Evolutionary conservation across 805 yeast genomes (phyloP), one percentile per base, ranked within the genome.

Genomic region (Phaffomyces antillensis): DNA sequence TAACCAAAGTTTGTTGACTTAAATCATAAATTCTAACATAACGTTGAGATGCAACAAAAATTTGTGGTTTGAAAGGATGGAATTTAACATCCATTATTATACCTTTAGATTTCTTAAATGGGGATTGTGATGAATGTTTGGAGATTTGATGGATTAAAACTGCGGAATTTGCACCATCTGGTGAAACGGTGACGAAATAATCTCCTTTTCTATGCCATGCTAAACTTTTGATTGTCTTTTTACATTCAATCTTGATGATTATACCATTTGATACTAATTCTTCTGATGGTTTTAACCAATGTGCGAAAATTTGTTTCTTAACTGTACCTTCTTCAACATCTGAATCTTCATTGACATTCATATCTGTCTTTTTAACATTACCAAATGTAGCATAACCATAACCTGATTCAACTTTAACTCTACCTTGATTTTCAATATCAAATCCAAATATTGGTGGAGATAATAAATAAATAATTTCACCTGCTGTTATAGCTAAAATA

Each of bases 181-280:
- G 97, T n/a, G 96, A 81, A n/a, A 88, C 95, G 5, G 95, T 82
- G 52, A 91, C 96, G 56, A 93, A 86, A 63, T 93, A 93, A 69
- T 93, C 99, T 58, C 99, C 99, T 60, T 86, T 85, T 64, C 96
- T 76, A 65, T 93, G 99, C 99, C 99, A 93, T 53, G 96, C 77
- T 20, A 93, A 54, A 59, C 81, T 83, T 66, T 87, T 89, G 50
- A 91, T 78, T 0, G 86, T 75, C 57, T 73, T 75, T 50, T 80
- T 76, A 50, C 84, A 72, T 43, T 84, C 77, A 40, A 93, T 75
- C 17, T 86, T 79, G 3, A 86, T 82, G 16, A 84, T 76, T 34
- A 89, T 80, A 44, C 95, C 95, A 42, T 76, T 69, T 32, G 73
- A 70, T 54, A 81, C 82, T 49, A 76, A 77, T 40, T 76, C 64